Conservation (phyloP, 208 protist genomes). For the Tritrichomonas foetus region DNA sequence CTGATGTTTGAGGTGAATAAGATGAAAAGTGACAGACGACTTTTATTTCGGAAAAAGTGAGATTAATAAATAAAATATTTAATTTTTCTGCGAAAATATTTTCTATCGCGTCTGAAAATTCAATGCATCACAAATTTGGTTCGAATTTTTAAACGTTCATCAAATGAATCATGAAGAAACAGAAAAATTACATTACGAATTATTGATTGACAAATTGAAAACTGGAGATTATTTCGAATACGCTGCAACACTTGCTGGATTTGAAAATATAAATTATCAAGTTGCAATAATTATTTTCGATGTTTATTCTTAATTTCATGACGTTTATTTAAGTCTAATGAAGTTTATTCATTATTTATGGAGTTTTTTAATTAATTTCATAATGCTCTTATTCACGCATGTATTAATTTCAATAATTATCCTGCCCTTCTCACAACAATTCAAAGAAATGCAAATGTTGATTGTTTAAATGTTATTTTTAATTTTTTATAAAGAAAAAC, state of each 20-base stretch:
- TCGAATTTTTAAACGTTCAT: too few species aligned
- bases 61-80: too few species aligned
- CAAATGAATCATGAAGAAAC: too few species aligned
- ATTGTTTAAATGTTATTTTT: background rate
- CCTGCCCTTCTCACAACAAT: background rate
- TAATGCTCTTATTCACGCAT: background rate
- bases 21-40: too few species aligned
- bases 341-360: background rate
- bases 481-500: background rate
- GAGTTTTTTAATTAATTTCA: background rate
- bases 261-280: background rate
- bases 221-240: constrained; percentile 1
- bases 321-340: background rate
- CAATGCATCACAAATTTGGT: too few species aligned
- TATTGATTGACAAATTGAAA: background rate
- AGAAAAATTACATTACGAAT: background rate
- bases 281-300: background rate
- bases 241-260: background rate
- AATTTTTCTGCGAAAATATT: too few species aligned
- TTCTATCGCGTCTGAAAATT: too few species aligned
- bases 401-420: constrained; percentile 1
- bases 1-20: too few species aligned
- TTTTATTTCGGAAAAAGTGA: too few species aligned
- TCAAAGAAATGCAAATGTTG: background rate
- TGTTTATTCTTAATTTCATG: background rate